Conservation (phyloP, 371 early-diverging fungal species). For the Choanephora cucurbitarum region DNA sequence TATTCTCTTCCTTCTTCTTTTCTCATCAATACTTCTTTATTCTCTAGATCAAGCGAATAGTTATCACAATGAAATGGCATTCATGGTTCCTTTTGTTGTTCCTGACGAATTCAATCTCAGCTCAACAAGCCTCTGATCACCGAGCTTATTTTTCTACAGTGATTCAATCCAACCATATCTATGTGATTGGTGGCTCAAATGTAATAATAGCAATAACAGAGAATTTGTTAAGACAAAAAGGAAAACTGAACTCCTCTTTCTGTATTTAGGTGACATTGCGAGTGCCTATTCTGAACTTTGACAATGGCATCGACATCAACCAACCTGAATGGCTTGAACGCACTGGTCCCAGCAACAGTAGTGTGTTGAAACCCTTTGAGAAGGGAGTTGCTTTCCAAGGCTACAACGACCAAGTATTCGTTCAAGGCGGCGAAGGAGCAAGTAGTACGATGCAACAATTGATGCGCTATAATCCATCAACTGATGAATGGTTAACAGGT, state of each 20-base stretch:
- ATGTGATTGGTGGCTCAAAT: conserved; percentile 29
- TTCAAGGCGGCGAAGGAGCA: conserved; percentile 25
- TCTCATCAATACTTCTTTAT: too few relatives aligned
- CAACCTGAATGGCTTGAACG: conserved; percentile 26
- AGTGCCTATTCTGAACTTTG: conserved; percentile 32
- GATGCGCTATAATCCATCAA: conserved; percentile 21
- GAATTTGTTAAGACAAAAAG: neutral
- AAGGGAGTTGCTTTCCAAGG: conserved; percentile 40
- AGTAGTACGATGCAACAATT: conserved; percentile 26
- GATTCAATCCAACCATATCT: conserved; percentile 11
- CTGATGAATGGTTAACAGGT: conserved; percentile 22
- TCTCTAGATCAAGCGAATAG: too few relatives aligned
- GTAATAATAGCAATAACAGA: conserved; percentile 16
- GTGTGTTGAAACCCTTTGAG: conserved; percentile 21
- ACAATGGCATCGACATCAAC: conserved; percentile 21
- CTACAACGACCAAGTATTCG: conserved; percentile 19
- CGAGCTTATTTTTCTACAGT: conserved; percentile 20
- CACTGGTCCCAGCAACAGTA: neutral
- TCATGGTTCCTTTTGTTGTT: conserved; percentile 5
- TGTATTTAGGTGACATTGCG: conserved; percentile 28
- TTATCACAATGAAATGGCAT: too few relatives aligned
- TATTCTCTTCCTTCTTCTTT: too few relatives aligned
- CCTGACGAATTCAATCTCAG: conserved; percentile 2
- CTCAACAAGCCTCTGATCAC: conserved; percentile 9
- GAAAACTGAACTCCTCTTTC: too few relatives aligned